Percentiles rank a stretch among this genome's conserved stretches.
Conservation (phyloP, 495 filamentous ascomycete genomes). For the Penicillium crystallinum region DNA sequence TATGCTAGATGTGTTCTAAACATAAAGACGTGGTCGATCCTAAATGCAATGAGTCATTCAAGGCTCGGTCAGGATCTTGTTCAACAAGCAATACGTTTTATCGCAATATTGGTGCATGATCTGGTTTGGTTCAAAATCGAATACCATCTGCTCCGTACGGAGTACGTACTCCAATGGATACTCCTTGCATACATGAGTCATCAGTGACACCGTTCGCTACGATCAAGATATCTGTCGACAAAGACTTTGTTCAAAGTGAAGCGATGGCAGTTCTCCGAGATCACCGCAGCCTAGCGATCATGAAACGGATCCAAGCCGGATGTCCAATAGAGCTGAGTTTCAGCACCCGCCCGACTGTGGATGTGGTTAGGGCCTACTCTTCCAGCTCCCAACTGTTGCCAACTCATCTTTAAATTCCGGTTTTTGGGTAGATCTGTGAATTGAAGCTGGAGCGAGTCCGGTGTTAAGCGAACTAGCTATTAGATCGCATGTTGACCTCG, state of each 20-base stretch:
- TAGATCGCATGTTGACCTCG: neutral
- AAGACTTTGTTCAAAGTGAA: neutral
- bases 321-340: slow-evolving; percentile 1
- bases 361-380: neutral
- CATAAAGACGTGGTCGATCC: neutral
- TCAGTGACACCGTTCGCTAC: neutral
- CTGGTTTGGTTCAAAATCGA: slow-evolving; percentile 13
- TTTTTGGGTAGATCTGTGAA: neutral
- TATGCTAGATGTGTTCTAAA: neutral
- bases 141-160: neutral
- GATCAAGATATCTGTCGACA: neutral
- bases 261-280: neutral
- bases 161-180: too few relatives aligned
- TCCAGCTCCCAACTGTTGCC: neutral
- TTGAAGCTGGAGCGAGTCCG: neutral
- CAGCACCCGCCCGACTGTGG: neutral
- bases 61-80: neutral
- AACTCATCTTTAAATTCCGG: neutral
- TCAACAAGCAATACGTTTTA: neutral
- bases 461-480: neutral
- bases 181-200: slow-evolving; percentile 11
- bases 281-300: neutral
- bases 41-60: neutral
- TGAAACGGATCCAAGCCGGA: neutral
- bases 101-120: neutral